Conservation (phyloP, 768 basidiomycete species). For the Termitomyces sp. region DNA sequence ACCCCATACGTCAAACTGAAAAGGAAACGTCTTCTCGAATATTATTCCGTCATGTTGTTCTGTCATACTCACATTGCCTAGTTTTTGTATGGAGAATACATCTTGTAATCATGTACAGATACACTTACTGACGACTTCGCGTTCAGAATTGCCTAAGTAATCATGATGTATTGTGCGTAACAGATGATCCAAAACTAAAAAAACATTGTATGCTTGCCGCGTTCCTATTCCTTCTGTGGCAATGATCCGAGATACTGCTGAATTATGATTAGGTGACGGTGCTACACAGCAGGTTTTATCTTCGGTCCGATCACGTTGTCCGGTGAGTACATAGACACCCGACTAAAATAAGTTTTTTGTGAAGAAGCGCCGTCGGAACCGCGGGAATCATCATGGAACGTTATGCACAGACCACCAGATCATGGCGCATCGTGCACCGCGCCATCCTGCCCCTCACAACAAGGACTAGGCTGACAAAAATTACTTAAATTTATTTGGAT, state of each 20-base stretch:
- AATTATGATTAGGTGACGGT: not conserved
- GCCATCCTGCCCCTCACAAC: not conserved
- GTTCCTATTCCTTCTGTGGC: not conserved
- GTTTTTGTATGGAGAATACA: not conserved
- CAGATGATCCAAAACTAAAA: too few relatives aligned
- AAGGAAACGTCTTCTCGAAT: not conserved
- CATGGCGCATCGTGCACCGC: not conserved
- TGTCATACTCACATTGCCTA: not conserved
- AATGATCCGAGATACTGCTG: not conserved
- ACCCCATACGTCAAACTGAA: not conserved
- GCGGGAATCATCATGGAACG: not conserved
- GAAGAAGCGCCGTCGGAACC: not conserved
- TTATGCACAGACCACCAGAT: too few relatives aligned
- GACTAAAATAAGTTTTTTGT: too few relatives aligned
- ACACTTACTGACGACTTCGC: not conserved
- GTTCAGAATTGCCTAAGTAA: not conserved
- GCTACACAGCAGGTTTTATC: not conserved
- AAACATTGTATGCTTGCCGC: not conserved
- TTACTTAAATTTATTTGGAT: too few relatives aligned
- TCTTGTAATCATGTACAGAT: not conserved
- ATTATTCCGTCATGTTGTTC: not conserved
- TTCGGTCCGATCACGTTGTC: too few relatives aligned
- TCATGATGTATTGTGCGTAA: too few relatives aligned
- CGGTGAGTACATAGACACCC: too few relatives aligned
- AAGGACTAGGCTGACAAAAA: too few relatives aligned